Base-by-base conservation (phyloP, 352 stramenopile species). In the Pythium dissotocum region DNA sequence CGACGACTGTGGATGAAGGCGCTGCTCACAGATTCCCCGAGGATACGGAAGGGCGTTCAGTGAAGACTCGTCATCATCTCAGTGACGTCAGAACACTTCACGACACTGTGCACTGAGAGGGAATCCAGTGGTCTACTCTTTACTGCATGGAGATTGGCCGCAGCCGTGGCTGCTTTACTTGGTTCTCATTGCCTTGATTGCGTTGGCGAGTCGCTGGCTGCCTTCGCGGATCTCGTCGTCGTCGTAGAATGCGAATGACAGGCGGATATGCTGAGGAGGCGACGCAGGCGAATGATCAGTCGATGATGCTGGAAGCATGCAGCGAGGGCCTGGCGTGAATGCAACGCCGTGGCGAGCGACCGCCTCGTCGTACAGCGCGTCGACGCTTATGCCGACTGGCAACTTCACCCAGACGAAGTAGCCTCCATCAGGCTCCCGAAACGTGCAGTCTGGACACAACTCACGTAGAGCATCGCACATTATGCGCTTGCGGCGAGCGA, bases 371-470 rank as follows among this genome's bases (percentile, higher is more conserved):
- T 93, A 76, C 16, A 97, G 74, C 33, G 70, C 62, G 7, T 86
- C 73, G 4, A 76, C 70, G 42, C 85, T 66, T 33, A 94, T 59
- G 30, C 73, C 76, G 2, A 69, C 60, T 0, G 83, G 85, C 16
- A 96, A 71, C n/a, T 80, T 68, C 14, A 94, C 60, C 80, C 86
- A 93, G 40, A 97, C 75, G 55, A 97, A 96, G 70, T 96, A 97
- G 10, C 90, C 90, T 12, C 88, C 90, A 10, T 73, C 70, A 5
- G 87, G 86, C 54, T 91, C 78, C 6, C 58, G 63, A 65, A 96
- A 95, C 26, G 48, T 69, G 42, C 79, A 76, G 10, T 76, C 54
- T 5, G 77, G 73, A 14, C 80, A 89, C 7, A 78, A 36, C n/a
- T 77, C 52, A 5, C 60, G 77, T 42, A 91, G 65, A 1, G 78